Evolutionary conservation across 257 asterid genomes (phyloP).

Genomic region (Solanum habrochaites): DNA sequence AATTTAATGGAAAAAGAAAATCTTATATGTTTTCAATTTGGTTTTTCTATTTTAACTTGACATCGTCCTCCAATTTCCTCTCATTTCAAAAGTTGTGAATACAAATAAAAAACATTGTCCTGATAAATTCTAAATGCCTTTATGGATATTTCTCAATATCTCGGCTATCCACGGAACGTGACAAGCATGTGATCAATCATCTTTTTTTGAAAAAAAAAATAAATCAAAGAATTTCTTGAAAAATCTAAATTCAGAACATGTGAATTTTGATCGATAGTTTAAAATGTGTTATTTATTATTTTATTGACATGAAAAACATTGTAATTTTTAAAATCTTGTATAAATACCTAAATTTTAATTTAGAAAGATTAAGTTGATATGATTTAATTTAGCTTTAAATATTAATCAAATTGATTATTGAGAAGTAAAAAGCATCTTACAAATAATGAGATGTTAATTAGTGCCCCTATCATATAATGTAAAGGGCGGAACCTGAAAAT

Average conservation of each 20-base stretch:
- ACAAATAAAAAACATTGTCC: too few species aligned
- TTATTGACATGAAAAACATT: neutral
- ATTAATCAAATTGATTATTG: neutral
- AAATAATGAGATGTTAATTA: neutral
- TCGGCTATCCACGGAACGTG: neutral
- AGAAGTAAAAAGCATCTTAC: neutral
- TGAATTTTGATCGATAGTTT: neutral
- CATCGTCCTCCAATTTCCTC: neutral
- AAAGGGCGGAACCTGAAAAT: too few species aligned
- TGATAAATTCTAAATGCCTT: neutral
- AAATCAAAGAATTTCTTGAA: neutral
- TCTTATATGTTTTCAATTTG: too few species aligned
- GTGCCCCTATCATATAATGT: neutral
- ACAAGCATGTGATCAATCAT: neutral
- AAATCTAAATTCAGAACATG: neutral
- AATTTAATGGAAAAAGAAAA: too few species aligned
- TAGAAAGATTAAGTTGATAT: neutral
- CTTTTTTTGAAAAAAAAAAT: too few species aligned
- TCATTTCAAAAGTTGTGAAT: neutral
- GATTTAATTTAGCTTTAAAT: too few species aligned
- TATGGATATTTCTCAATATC: neutral
- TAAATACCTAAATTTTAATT: neutral
- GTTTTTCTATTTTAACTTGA: neutral
- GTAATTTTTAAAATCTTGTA: neutral
- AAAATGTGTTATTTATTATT: neutral